phyloP scores from a whole-genome alignment of 2,329 filamentous ascomycete genomes.

The Teratosphaeria nubilosa region DNA sequence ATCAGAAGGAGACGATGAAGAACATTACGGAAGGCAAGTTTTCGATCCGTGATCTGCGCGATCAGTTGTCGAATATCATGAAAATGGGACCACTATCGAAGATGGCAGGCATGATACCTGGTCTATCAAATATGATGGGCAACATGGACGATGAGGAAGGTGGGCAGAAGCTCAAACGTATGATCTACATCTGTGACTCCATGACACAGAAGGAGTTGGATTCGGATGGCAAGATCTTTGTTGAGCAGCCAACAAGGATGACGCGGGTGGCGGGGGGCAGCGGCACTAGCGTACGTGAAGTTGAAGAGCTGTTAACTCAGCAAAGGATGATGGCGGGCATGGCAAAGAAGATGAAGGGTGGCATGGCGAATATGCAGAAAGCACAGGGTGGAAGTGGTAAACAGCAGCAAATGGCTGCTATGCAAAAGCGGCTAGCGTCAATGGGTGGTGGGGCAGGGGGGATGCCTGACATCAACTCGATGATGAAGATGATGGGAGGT shows the following conservation, averaged over 20 bases:
- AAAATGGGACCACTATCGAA: conserved; percentile 98
- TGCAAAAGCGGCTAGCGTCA: conserved; percentile 89
- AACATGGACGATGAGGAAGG: conserved; percentile 97
- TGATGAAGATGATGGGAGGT: conserved; percentile 86
- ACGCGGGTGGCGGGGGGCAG: conserved; percentile 82
- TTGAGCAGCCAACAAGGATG: conserved; percentile 86
- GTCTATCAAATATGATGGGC: conserved; percentile 84
- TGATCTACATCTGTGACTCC: conserved; percentile 98
- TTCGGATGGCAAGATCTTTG: conserved; percentile 86
- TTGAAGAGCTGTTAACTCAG: conserved; percentile 94
- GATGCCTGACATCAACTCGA: conserved; percentile 72
- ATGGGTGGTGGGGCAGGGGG: conserved; percentile 67
- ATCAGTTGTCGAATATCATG: conserved; percentile 97
- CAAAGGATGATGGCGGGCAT: conserved; percentile 98
- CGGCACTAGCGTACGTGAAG: conserved; percentile 81
- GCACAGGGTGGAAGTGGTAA: conserved; percentile 74
- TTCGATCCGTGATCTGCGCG: conserved; percentile 83
- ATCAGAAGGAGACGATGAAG: conserved; percentile 99
- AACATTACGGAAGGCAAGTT: conserved; percentile 96
- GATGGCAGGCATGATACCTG: conserved; percentile 98
- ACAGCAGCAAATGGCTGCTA: conserved; percentile 84
- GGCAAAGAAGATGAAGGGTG: conserved; percentile 98
- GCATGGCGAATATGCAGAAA: conserved; percentile 94
- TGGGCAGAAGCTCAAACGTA: conserved; percentile 83
- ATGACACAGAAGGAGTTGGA: conserved; percentile 97